Evolutionary conservation across 805 yeast species (phyloP).

Genomic region (Sungouiozyma intestinalis): DNA sequence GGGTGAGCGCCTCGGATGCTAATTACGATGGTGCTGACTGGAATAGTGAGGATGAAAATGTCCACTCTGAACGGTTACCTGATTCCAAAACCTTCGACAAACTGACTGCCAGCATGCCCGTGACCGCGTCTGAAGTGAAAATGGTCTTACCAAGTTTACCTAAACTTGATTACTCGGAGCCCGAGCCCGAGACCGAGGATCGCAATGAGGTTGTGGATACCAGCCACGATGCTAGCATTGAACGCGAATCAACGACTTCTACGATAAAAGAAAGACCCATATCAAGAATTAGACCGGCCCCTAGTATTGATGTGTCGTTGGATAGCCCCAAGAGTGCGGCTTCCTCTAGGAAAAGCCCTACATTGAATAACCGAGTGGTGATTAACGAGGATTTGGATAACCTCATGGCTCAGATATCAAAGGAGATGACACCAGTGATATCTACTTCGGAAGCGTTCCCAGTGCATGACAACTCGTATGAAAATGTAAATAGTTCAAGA

Average conservation of each 20-base stretch:
- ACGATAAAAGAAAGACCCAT: not conserved
- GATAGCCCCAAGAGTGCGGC: not conserved
- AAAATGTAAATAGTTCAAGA: constrained; percentile 2
- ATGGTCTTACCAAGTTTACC: constrained; percentile 19
- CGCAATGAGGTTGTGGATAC: not conserved
- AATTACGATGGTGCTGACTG: constrained; percentile 35
- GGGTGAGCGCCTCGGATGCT: constrained; percentile 33
- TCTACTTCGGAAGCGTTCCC: constrained; percentile 1
- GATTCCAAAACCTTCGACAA: not conserved
- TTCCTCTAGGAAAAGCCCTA: not conserved
- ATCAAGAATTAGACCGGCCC: not conserved
- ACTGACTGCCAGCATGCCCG: not conserved
- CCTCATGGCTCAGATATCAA: constrained; percentile 25
- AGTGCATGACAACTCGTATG: not conserved
- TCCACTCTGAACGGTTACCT: not conserved
- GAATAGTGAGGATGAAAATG: constrained; percentile 25
- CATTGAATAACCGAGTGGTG: not conserved
- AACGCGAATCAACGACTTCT: not conserved
- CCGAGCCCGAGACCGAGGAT: constrained; percentile 1
- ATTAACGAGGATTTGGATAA: constrained; percentile 24
- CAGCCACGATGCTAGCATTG: not conserved
- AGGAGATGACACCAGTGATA: constrained; percentile 22
- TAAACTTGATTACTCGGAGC: constrained; percentile 13
- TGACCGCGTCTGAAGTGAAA: not conserved
- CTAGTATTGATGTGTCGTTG: not conserved